A percentile compares a stretch with the other conserved stretches of the same genome.
Evolutionary conservation across 2,329 filamentous ascomycete species (phyloP).

Genomic region (Ophiostoma sp.): DNA sequence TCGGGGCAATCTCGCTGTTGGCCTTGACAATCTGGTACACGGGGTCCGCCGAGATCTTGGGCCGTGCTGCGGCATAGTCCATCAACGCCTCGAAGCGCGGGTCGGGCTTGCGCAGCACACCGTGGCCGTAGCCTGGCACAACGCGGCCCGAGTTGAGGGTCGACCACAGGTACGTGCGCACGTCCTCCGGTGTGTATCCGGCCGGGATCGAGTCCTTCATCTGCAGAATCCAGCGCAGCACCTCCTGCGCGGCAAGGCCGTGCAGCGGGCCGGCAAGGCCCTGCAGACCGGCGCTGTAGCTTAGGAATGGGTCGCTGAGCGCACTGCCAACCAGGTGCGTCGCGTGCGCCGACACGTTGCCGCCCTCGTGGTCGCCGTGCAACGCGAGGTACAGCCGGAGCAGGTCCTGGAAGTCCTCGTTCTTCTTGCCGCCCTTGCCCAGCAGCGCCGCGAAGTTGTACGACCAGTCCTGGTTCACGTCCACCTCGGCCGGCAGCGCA

Average conservation of each 20-base stretch:
- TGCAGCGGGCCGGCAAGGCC: constrained; percentile 92
- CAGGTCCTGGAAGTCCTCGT: constrained; percentile 93
- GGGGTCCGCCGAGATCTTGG: constrained; percentile 78
- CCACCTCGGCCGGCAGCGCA: constrained; percentile 68
- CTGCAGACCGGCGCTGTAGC: constrained; percentile 91
- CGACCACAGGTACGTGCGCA: constrained; percentile 85
- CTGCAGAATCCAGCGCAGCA: constrained; percentile 91
- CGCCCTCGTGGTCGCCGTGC: constrained; percentile 96
- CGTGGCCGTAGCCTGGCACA: constrained; percentile 91
- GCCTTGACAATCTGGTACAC: constrained; percentile 91
- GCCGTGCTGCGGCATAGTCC: constrained; percentile 82
- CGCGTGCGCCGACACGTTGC: constrained; percentile 92
- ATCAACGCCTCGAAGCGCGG: constrained; percentile 94
- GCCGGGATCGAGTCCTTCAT: constrained; percentile 86
- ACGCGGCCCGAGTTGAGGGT: constrained; percentile 92
- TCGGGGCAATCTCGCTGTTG: constrained; percentile 86
- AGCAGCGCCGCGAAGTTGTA: constrained; percentile 98
- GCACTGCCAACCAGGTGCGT: constrained; percentile 94
- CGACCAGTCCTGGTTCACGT: constrained; percentile 87
- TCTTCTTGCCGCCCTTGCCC: constrained; percentile 78
- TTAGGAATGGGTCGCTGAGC: constrained; percentile 89
- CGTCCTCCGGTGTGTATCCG: constrained; percentile 71
- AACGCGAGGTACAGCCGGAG: constrained; percentile 90
- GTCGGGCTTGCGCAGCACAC: constrained; percentile 92
- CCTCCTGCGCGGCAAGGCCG: constrained; percentile 89